phyloP scores from a whole-genome alignment of 2,329 filamentous ascomycete genomes.

The Cytospora chrysosperma region DNA sequence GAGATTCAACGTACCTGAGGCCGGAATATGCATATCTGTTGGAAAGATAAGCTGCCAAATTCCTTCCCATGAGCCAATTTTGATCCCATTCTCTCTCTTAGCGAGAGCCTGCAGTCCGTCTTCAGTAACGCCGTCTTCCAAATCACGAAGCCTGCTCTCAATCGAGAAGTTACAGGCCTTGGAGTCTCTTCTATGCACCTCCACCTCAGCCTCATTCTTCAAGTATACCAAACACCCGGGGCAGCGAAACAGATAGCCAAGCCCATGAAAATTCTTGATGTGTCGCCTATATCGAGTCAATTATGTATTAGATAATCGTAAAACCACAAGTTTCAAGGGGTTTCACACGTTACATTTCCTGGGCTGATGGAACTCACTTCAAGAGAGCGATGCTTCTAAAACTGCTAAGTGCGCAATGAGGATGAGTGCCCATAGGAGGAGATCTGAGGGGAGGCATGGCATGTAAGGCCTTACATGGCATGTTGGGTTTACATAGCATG shows the following conservation, averaged over 20 bases:
- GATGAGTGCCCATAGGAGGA: too few species aligned
- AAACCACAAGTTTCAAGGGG: too few species aligned
- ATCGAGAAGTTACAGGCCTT: too few species aligned
- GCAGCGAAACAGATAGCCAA: background rate
- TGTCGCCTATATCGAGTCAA: background rate
- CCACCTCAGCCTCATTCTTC: background rate
- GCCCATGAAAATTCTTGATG: background rate
- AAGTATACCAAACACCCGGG: background rate
- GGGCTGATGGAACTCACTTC: conserved; percentile 18
- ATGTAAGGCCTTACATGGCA: too few species aligned
- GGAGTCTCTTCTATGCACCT: background rate
- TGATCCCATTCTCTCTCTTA: background rate
- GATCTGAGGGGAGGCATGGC: too few species aligned
- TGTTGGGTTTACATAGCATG: too few species aligned
- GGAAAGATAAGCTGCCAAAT: conserved; percentile 1
- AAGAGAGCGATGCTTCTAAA: too few species aligned
- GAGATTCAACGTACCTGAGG: background rate
- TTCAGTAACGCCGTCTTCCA: conserved; percentile 9
- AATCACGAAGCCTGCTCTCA: background rate
- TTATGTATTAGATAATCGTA: too few species aligned
- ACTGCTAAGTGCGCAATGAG: too few species aligned
- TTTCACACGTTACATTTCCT: too few species aligned
- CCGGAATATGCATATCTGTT: background rate
- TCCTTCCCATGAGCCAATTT: background rate
- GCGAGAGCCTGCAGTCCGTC: background rate